These are phyloP conservation scores for Thalassiosira hispida DNA, from an alignment of 352 stramenopile genomes.

Conservation along the genomic window DNA sequence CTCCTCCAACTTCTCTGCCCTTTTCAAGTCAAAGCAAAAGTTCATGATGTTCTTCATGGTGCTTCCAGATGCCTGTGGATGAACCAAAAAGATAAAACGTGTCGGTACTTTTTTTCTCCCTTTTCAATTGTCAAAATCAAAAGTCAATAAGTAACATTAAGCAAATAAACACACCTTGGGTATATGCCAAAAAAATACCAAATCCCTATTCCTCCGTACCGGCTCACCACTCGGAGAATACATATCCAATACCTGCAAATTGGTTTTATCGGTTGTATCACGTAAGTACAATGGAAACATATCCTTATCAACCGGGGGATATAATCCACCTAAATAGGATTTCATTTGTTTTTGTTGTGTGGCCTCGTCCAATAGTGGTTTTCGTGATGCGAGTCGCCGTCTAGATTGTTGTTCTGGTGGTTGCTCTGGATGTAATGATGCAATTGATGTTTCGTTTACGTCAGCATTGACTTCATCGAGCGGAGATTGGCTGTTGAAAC, in stretches of 20 bases:
- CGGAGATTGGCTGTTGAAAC: no score
- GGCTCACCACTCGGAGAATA: not conserved
- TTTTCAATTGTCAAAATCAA: no score
- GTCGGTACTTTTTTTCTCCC: no score
- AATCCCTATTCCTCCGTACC: slow-evolving; percentile 4
- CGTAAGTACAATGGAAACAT: slow-evolving; percentile 35
- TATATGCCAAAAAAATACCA: slow-evolving; percentile 51
- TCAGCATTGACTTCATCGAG: no score
- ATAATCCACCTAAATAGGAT: slow-evolving; percentile 31
- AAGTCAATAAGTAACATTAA: not conserved
- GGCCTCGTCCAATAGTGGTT: not conserved
- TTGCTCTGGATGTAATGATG: not conserved
- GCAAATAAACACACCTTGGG: slow-evolving; percentile 14
- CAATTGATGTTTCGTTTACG: no score
- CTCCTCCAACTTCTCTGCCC: slow-evolving; percentile 38
- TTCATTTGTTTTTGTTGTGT: slow-evolving; percentile 1
- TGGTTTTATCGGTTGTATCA: slow-evolving; percentile 8
- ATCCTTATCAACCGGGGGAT: slow-evolving; percentile 30
- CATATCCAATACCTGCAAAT: slow-evolving; percentile 15
- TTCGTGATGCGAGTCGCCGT: no score
- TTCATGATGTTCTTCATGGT: slow-evolving; percentile 54
- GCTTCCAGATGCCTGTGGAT: slow-evolving; percentile 23
- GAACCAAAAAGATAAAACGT: slow-evolving; percentile 2
- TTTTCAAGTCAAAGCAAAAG: slow-evolving; percentile 52
- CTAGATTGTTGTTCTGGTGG: no score